Base-by-base conservation (phyloP, 805 yeast genomes). In the Candida railenensis region DNA sequence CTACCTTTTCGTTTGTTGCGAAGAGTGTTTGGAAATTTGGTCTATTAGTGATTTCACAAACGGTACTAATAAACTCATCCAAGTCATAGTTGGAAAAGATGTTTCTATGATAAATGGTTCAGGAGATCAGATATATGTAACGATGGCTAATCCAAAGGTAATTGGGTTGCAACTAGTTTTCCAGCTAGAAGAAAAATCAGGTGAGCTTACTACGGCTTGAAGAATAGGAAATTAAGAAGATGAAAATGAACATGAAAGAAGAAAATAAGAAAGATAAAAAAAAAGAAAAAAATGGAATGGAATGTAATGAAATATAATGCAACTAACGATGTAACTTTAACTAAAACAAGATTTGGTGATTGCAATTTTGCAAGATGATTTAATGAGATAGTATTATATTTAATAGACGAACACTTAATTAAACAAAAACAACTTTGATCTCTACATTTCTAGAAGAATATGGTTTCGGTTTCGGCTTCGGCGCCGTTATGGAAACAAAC, bases 41-140 rank as follows among this genome's bases (percentile, higher is more conserved):
- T 74, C 81, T 32, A 67, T 85, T 21, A 75, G 76, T 39, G 76
- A 71, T 49, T 63, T 65, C 43, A 73, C 74, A 16, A 64, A 63
- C 16, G 74, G 75, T 3, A 50, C 76, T 9, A 72, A 67, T 45
- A 76, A 76, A 32, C 76, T 85, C 11, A 70, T 78, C 19, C 96
- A 89, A 59, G 84, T 87, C 3, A 73, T 89, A 36, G 77, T 82
- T 3, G 92, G 92, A 19, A 85, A 83, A 58, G 87, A 81, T 53
- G 77, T 88, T 28, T 55, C 51, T 15, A 49, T 66, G 56, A 48
- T 69, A 8, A 46, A 47, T 34, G 56, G 55, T 42, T 48, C 54
- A 14, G 55, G 55, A 3, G 33, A 28, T 21, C 44, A 51, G 15
- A 52, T 65, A 5, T 50, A 61, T 7, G 60, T 69, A 42, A 43